These are phyloP conservation scores for Rhizophora apiculata DNA, from an alignment of 345 rosid genomes.

Conservation along the genomic window DNA sequence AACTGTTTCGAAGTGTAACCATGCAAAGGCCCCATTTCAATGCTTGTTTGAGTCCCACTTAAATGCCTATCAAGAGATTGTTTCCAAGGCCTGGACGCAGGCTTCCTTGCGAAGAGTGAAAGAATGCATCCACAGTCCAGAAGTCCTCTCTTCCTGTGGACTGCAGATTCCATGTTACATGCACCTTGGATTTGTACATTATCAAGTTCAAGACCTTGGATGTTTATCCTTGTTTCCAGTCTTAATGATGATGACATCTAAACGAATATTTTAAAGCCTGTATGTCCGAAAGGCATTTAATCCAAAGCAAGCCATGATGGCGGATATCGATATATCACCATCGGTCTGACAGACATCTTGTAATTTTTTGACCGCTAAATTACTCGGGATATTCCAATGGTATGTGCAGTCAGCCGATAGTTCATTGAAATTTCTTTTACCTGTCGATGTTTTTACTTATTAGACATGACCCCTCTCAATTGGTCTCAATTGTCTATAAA, in stretches of 20 bases:
- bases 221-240: neutral
- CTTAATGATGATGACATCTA: neutral
- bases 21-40: no score
- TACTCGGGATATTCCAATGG: conserved; percentile 3
- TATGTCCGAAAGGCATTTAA: neutral
- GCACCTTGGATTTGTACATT: neutral
- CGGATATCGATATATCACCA: conserved; percentile 18
- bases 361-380: neutral
- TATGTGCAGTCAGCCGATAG: neutral
- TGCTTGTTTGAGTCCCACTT: no score
- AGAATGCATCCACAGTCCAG: no score
- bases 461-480: neutral
- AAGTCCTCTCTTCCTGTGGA: no score
- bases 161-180: no score
- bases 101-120: no score
- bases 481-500: neutral
- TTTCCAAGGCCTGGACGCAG: no score
- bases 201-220: neutral
- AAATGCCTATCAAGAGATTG: no score
- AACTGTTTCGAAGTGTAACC: no score
- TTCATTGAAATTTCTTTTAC: neutral
- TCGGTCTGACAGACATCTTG: conserved; percentile 11
- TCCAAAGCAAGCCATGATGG: conserved; percentile 20
- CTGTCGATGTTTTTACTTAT: neutral
- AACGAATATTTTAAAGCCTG: neutral